Percentiles rank a stretch among this genome's conserved stretches.
phyloP scores from a whole-genome alignment of 164 flowering plant species.

The Umbilicus rupestris region DNA sequence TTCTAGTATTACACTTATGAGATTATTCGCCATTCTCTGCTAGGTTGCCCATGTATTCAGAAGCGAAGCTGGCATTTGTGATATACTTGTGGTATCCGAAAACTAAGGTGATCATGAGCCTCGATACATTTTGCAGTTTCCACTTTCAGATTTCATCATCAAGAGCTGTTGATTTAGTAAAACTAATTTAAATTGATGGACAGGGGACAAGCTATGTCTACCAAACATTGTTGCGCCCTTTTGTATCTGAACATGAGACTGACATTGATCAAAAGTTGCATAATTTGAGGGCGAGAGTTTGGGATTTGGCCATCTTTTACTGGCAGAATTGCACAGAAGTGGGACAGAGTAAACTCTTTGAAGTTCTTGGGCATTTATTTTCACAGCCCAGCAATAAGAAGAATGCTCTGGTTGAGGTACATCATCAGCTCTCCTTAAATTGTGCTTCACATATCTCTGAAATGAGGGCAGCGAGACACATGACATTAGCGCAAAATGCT shows the following conservation, averaged over 20 bases:
- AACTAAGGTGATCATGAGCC: slow-evolving; percentile 43
- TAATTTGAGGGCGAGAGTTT: slow-evolving; percentile 41
- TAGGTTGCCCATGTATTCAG: slow-evolving; percentile 61
- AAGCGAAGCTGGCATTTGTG: slow-evolving; percentile 53
- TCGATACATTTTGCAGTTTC: not conserved
- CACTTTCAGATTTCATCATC: not conserved
- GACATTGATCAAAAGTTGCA: slow-evolving; percentile 48
- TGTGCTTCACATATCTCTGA: too few species aligned
- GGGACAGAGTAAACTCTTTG: slow-evolving; percentile 43
- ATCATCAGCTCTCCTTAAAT: not conserved
- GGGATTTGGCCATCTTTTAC: slow-evolving; percentile 46
- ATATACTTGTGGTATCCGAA: slow-evolving; percentile 78
- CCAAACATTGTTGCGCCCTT: slow-evolving; percentile 47
- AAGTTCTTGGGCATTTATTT: slow-evolving; percentile 36
- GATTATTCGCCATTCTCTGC: not conserved
- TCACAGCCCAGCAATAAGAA: slow-evolving; percentile 14
- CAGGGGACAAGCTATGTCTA: slow-evolving; percentile 67
- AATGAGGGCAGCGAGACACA: too few species aligned
- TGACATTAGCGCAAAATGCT: too few species aligned
- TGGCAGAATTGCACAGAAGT: slow-evolving; percentile 40
- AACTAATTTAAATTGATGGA: not conserved
- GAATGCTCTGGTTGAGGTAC: slow-evolving; percentile 10
- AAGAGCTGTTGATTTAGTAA: not conserved
- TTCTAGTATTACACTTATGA: not conserved
- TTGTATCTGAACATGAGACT: slow-evolving; percentile 39